These are phyloP conservation scores for Xylaria curta DNA, from an alignment of 495 filamentous ascomycete species.

Conservation along the genomic window DNA sequence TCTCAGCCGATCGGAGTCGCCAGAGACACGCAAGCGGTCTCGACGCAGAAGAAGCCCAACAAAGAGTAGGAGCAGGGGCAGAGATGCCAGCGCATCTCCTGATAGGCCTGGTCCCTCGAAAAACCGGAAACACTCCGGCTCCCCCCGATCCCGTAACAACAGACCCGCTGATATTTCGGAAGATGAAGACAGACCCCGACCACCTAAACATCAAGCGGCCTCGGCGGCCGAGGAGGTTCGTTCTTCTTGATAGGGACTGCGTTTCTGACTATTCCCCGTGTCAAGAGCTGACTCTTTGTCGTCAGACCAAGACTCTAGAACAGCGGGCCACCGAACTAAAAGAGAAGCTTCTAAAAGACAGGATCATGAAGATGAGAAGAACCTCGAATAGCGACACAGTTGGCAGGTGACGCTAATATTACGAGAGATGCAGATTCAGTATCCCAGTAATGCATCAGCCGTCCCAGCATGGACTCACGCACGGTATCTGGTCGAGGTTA, in stretches of 20 bases:
- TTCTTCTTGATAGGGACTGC: conserved; percentile 41
- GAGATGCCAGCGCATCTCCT: conserved; percentile 26
- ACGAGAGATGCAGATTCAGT: conserved; percentile 38
- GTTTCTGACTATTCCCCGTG: conserved; percentile 28
- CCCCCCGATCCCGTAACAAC: conserved; percentile 47
- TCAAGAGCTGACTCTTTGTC: conserved; percentile 39
- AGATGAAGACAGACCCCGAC: conserved; percentile 59
- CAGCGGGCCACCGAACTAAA: conserved; percentile 62
- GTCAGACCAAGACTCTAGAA: conserved; percentile 50
- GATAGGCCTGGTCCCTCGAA: conserved; percentile 46
- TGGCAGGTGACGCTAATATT: conserved; percentile 56
- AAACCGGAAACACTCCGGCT: conserved; percentile 46
- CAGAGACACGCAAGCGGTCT: conserved; percentile 42
- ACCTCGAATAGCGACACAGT: conserved; percentile 52
- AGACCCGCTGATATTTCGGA: conserved; percentile 68
- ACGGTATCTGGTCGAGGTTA: conserved; percentile 23
- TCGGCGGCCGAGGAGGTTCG: conserved; percentile 50
- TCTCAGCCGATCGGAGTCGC: conserved; percentile 44
- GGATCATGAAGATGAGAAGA: conserved; percentile 69
- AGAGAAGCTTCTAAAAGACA: conserved; percentile 71
- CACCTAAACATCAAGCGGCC: conserved; percentile 40
- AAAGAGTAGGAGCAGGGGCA: conserved; percentile 28
- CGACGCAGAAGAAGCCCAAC: conserved; percentile 32
- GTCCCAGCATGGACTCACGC: conserved; percentile 5
- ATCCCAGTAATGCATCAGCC: conserved; percentile 22